Evolutionary conservation across 73 alveolate genomes (phyloP).

Genomic region (Stentor coeruleus): DNA sequence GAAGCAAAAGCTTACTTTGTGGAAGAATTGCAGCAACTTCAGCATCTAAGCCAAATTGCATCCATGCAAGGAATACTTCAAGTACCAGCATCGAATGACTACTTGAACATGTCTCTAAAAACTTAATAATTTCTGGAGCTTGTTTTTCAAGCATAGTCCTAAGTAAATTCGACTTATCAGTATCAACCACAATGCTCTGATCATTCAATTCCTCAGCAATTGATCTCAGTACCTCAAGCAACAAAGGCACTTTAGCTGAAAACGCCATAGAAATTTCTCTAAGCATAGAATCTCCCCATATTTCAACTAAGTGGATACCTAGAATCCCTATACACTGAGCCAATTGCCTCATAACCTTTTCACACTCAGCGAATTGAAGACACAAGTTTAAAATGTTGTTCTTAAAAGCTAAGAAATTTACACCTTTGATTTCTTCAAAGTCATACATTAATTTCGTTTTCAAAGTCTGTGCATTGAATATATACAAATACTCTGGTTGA

Average conservation of each 20-base stretch:
- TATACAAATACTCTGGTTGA: neutral
- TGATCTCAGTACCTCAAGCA: neutral
- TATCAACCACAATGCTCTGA: slow-evolving; percentile 4
- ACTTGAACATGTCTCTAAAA: neutral
- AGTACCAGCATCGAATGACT: neutral
- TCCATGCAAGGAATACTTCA: slow-evolving; percentile 10
- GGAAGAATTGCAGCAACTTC: slow-evolving; percentile 5
- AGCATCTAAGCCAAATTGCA: neutral
- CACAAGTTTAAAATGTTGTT: neutral
- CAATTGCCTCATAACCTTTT: neutral
- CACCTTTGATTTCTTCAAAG: slow-evolving; percentile 9
- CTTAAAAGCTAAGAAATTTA: neutral
- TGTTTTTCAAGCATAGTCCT: neutral
- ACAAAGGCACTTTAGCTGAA: neutral
- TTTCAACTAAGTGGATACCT: slow-evolving; percentile 4
- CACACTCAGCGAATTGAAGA: neutral
- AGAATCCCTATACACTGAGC: slow-evolving; percentile 10
- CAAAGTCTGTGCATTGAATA: slow-evolving; percentile 16
- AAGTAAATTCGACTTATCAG: neutral
- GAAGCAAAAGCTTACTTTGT: neutral
- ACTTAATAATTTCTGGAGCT: neutral
- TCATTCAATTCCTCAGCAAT: neutral
- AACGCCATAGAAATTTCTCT: neutral
- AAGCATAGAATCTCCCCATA: slow-evolving; percentile 9
- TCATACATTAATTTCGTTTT: slow-evolving; percentile 7